Conservation (phyloP, 768 basidiomycete genomes). For the Mycena rosella region DNA sequence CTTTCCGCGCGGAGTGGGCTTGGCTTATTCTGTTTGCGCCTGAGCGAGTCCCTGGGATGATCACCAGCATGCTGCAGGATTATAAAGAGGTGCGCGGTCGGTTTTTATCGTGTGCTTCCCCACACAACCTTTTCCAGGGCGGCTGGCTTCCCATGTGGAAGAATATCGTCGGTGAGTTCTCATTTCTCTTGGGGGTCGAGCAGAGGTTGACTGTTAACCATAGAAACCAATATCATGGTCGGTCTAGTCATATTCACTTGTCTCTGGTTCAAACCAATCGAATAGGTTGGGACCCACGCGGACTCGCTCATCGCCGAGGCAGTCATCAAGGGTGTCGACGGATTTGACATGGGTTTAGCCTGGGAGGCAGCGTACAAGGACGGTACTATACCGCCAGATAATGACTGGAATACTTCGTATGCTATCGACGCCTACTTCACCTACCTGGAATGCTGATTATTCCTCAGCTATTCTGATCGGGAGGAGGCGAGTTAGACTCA, state of each 20-base stretch:
- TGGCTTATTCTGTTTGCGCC: constrained; percentile 84
- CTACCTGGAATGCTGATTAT: constrained; percentile 8
- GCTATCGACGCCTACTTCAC: constrained; percentile 35
- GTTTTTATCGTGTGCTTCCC: too few relatives aligned
- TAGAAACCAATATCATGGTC: constrained; percentile 89
- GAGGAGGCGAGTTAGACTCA: constrained; percentile 64
- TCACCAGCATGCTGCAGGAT: constrained; percentile 85
- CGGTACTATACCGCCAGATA: constrained; percentile 69
- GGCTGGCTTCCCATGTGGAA: constrained; percentile 96
- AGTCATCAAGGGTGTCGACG: constrained; percentile 72
- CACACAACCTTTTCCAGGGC: constrained; percentile 51
- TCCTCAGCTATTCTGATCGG: constrained; percentile 72
- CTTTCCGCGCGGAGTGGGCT: constrained; percentile 83
- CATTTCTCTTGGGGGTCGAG: neutral
- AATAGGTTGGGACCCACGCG: constrained; percentile 80
- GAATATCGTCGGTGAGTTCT: constrained; percentile 72
- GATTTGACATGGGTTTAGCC: constrained; percentile 72
- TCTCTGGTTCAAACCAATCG: neutral
- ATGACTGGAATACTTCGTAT: constrained; percentile 67
- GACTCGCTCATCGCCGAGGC: constrained; percentile 84
- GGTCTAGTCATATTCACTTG: neutral
- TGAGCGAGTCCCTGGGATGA: constrained; percentile 81
- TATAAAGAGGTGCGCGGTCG: constrained; percentile 65
- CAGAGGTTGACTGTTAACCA: neutral
- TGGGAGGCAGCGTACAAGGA: constrained; percentile 85